These are phyloP conservation scores for Croton laevigatus DNA, from an alignment of 441 rosid genomes.

Conservation along the genomic window DNA sequence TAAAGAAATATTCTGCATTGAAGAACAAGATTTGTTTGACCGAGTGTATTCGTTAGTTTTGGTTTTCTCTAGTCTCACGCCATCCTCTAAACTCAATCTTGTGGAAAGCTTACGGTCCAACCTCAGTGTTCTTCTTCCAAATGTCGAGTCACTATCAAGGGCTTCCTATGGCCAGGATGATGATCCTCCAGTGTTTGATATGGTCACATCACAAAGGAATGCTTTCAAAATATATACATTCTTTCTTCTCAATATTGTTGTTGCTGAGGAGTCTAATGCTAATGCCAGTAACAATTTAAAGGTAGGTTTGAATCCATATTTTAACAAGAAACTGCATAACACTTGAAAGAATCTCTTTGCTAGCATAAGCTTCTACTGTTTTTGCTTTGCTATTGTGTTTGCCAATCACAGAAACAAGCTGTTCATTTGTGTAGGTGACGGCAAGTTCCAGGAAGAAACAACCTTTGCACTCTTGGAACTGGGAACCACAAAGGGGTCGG, in stretches of 20 bases:
- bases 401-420: conserved; percentile 3
- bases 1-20: conserved; percentile 84
- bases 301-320: conserved; percentile 36
- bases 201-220: conserved; percentile 68
- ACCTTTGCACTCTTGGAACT: conserved; percentile 65
- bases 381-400: background rate
- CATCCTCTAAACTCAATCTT: conserved; percentile 62
- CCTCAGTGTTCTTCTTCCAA: conserved; percentile 91
- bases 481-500: conserved; percentile 85
- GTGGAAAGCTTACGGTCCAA: conserved; percentile 89
- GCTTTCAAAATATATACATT: conserved; percentile 88
- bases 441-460: conserved; percentile 67
- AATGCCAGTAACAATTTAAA: conserved; percentile 46
- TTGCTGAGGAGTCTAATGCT: conserved; percentile 50
- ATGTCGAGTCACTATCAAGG: conserved; percentile 77
- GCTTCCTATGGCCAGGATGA: conserved; percentile 47
- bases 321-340: background rate
- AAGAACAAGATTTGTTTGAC: conserved; percentile 87
- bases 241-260: conserved; percentile 68
- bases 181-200: conserved; percentile 51
- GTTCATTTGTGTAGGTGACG: conserved; percentile 47
- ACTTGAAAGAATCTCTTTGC: background rate
- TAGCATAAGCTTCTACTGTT: background rate
- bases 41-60: conserved; percentile 70
- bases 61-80: conserved; percentile 48